phyloP scores from a whole-genome alignment of 768 basidiomycete species.

The Leccinum broughii region DNA sequence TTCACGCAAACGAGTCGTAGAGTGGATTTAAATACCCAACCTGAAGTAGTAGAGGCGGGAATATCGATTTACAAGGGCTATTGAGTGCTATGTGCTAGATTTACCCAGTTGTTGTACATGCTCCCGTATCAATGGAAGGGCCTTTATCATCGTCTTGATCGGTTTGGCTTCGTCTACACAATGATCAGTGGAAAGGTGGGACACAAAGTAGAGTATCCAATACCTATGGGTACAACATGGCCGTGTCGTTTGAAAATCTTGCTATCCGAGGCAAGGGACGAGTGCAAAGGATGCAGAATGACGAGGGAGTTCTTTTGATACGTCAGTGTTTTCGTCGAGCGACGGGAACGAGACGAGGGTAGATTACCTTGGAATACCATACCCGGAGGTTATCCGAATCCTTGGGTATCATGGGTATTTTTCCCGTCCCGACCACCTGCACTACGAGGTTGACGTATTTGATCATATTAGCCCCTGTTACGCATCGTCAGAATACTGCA shows the following conservation, averaged over 20 bases:
- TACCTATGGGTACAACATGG: conserved; percentile 62
- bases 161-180: conserved; percentile 65
- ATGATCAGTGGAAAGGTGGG: background rate
- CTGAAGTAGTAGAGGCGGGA: conserved; percentile 3
- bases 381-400: conserved; percentile 54
- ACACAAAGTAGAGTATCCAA: conserved; percentile 14
- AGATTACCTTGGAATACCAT: conserved; percentile 72
- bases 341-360: conserved; percentile 14
- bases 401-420: conserved; percentile 53
- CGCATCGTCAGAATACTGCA: background rate
- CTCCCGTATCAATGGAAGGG: conserved; percentile 61
- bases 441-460: conserved; percentile 68
- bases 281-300: conserved; percentile 65
- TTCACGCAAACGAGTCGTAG: conserved; percentile 46
- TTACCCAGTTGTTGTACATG: conserved; percentile 45
- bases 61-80: conserved; percentile 5
- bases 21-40: conserved; percentile 41
- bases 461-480: conserved; percentile 52
- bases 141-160: conserved; percentile 70
- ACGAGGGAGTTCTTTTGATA: conserved; percentile 68
- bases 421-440: conserved; percentile 73
- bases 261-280: conserved; percentile 41
- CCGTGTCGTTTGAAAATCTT: conserved; percentile 62
- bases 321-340: conserved; percentile 5
- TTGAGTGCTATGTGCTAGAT: conserved; percentile 11